phyloP scores from a whole-genome alignment of 202 grass and related monocot genomes.

The Schoenoplectus tabernaemontani region DNA sequence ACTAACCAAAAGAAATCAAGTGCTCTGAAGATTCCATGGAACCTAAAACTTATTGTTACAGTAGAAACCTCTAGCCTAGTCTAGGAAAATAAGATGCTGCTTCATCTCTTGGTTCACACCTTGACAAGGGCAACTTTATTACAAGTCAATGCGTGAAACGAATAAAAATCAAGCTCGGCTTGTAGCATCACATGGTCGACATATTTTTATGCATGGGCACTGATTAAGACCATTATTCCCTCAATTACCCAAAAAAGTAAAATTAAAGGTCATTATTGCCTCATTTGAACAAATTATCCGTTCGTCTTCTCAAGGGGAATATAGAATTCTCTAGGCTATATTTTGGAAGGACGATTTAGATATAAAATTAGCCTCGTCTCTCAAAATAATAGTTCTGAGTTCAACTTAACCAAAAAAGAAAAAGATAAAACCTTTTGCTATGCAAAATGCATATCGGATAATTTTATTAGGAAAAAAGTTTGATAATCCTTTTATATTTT shows the following conservation, averaged over 20 bases:
- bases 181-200: not conserved
- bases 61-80: slow-evolving; percentile 11
- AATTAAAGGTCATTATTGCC: not conserved
- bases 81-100: slow-evolving; percentile 17
- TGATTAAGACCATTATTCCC: not conserved
- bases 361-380: not conserved
- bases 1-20: not conserved
- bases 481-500: no score
- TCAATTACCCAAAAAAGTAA: not conserved
- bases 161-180: not conserved
- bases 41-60: not conserved
- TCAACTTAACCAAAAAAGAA: no score
- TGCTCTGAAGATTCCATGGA: slow-evolving; percentile 4
- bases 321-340: not conserved
- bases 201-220: slow-evolving; percentile 1
- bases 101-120: slow-evolving; percentile 2
- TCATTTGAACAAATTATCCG: not conserved
- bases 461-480: no score
- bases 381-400: not conserved
- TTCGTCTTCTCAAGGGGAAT: not conserved
- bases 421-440: no score
- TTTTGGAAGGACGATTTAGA: not conserved
- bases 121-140: not conserved
- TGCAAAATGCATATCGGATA: not conserved
- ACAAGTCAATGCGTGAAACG: not conserved